Conservation (phyloP, 2,329 filamentous ascomycete species). For the Cadophora sp. region DNA sequence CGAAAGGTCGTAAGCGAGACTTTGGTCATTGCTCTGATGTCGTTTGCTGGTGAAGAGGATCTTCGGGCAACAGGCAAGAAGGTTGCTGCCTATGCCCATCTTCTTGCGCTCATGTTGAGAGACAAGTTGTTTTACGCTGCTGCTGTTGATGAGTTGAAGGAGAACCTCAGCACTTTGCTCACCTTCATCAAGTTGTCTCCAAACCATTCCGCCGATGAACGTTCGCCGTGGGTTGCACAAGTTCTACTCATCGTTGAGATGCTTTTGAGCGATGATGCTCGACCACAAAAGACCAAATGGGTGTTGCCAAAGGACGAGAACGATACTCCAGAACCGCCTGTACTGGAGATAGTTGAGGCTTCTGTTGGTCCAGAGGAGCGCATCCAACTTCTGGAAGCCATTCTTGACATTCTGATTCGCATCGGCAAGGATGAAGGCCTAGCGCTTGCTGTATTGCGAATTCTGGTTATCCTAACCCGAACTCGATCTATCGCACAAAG, state of each 20-base stretch:
- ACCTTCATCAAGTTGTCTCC: slow-evolving; percentile 77
- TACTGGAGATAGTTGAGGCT: slow-evolving; percentile 65
- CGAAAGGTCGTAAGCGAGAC: slow-evolving; percentile 80
- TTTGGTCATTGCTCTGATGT: slow-evolving; percentile 82
- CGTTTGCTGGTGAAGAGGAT: slow-evolving; percentile 65
- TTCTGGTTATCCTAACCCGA: slow-evolving; percentile 88
- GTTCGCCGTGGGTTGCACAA: slow-evolving; percentile 92
- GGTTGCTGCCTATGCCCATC: slow-evolving; percentile 89
- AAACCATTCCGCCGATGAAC: slow-evolving; percentile 73
- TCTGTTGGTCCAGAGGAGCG: slow-evolving; percentile 72
- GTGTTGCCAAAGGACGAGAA: slow-evolving; percentile 59
- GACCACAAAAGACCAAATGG: slow-evolving; percentile 79
- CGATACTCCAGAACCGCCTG: slow-evolving; percentile 57
- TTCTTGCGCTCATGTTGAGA: slow-evolving; percentile 87
- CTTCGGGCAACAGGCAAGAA: slow-evolving; percentile 60
- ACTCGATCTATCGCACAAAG: slow-evolving; percentile 75
- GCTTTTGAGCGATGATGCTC: slow-evolving; percentile 86
- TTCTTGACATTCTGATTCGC: slow-evolving; percentile 84
- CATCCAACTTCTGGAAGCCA: slow-evolving; percentile 71
- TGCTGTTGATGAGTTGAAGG: slow-evolving; percentile 76
- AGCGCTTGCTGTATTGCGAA: slow-evolving; percentile 81
- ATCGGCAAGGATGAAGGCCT: slow-evolving; percentile 88
- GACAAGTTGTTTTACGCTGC: slow-evolving; percentile 81
- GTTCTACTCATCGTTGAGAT: slow-evolving; percentile 90
- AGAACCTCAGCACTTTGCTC: slow-evolving; percentile 78